Base-by-base conservation (phyloP, 208 protist species). In the Trypanosoma theileri region DNA sequence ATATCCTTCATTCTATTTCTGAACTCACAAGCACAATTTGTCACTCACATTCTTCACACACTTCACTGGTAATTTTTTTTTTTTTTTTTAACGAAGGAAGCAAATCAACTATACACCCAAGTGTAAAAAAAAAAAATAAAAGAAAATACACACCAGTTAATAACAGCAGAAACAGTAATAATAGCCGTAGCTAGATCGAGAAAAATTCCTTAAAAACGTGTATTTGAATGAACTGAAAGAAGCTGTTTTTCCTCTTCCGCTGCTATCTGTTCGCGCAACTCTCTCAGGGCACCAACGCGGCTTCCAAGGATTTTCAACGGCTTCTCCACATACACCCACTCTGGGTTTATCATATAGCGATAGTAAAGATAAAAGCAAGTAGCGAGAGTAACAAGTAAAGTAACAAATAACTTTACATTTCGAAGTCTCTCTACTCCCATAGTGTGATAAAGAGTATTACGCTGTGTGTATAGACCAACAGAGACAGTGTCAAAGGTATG, bases 401-500 rank as follows among this genome's bases (percentile, higher is more conserved):
- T 92, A 22, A 89, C 59, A 62, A 93, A 80, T 1, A 93, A 57
- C 78, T 96, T 96, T 59, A 93, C 53, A 57, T 96, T 93, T 46
- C 91, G 91, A 45, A 96, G 70, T 44, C 91, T 73, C 69, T 96
- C 86, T 35, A 82, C 78, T 53, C 75, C 78, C 73, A 92, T 85
- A n/a, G 91, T 94, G 77, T 96, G 91, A 63, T 94, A 96, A 19
- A 93, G 79, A 14, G 87, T 93, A 66, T 79, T 94, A 14, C 91
- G 85, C 79, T 96, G 91, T 26, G 84, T 86, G 64, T 96, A 91
- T 22, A 96, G 76, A 13, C 86, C 86, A 10, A 92, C 83, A 12
- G 85, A 92, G 52, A 96, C 76, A 28, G 91, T 94, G 67, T 96
- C 91, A 70, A 96, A 96, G 21, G 91, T 96, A 63, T 88, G 80